These are phyloP conservation scores for Pythium vanterpoolii DNA, from an alignment of 352 stramenopile genomes.

Conservation along the genomic window DNA sequence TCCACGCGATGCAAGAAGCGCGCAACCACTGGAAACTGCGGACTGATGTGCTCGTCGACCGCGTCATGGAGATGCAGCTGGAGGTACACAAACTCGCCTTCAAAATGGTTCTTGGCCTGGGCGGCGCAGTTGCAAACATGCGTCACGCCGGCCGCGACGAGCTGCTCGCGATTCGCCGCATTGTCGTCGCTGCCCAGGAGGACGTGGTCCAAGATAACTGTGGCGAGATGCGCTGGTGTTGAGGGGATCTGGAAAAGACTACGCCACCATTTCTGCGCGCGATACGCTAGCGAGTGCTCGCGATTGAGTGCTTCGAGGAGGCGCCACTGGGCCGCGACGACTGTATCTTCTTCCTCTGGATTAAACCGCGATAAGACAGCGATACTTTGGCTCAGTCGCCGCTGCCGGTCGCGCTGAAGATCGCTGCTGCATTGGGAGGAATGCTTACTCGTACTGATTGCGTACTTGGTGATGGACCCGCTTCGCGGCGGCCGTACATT, in stretches of 20 bases:
- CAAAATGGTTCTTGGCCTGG: constrained; percentile 52
- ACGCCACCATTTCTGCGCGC: constrained; percentile 16
- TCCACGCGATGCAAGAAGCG: constrained; percentile 56
- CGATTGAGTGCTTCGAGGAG: constrained; percentile 12
- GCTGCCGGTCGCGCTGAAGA: constrained; percentile 32
- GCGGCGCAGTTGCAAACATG: constrained; percentile 63
- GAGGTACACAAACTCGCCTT: constrained; percentile 66
- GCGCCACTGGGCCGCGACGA: constrained; percentile 24
- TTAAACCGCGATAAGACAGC: constrained; percentile 48
- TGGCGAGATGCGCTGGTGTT: not conserved
- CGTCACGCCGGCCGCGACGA: constrained; percentile 42
- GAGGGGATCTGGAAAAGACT: constrained; percentile 6
- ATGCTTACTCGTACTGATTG: constrained; percentile 32
- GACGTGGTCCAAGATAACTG: constrained; percentile 41
- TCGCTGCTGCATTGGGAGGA: constrained; percentile 33
- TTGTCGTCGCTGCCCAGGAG: constrained; percentile 45
- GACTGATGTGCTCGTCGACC: constrained; percentile 46
- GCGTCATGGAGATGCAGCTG: constrained; percentile 52
- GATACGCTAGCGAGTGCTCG: constrained; percentile 14
- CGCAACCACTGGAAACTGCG: constrained; percentile 50
- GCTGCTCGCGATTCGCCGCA: constrained; percentile 35
- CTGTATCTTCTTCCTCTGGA: constrained; percentile 49
- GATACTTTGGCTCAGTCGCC: constrained; percentile 22
- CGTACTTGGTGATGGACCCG: constrained; percentile 30
- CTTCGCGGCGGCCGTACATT: not conserved